phyloP scores from a whole-genome alignment of 2,329 filamentous ascomycete species.

The Myriangium duriaei region DNA sequence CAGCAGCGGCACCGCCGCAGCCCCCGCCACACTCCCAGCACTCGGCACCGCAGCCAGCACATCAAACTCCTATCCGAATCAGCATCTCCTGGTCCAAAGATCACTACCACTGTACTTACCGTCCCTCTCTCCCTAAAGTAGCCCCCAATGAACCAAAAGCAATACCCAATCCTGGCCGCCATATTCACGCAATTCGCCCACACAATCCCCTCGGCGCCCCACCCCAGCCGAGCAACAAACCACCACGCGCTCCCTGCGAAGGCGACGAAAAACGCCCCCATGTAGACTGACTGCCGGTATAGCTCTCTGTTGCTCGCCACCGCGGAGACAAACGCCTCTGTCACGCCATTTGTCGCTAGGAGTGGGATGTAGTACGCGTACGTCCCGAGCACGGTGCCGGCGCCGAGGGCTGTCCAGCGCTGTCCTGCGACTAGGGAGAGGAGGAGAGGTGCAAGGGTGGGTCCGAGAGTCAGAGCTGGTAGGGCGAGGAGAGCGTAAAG shows the following conservation, averaged over 20 bases:
- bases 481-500: constrained; percentile 65
- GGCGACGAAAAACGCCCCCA: constrained; percentile 65
- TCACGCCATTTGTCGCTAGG: constrained; percentile 79
- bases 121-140: constrained; percentile 45
- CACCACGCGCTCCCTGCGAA: constrained; percentile 67
- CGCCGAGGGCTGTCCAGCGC: constrained; percentile 62
- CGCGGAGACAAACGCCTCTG: constrained; percentile 84
- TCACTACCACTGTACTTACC: constrained; percentile 12
- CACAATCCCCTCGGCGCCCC: constrained; percentile 72
- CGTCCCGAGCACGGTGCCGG: constrained; percentile 57
- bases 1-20: constrained; percentile 25
- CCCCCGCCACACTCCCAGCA: constrained; percentile 23
- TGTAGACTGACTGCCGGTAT: constrained; percentile 66
- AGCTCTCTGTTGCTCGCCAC: constrained; percentile 67
- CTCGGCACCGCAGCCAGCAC: constrained; percentile 20
- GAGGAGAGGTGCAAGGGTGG: constrained; percentile 59
- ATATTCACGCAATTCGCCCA: constrained; percentile 85
- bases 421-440: constrained; percentile 64
- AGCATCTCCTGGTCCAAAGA: background rate
- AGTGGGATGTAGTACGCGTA: constrained; percentile 94
- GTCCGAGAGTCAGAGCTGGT: constrained; percentile 57
- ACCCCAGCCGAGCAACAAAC: constrained; percentile 53
- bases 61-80: constrained; percentile 13
- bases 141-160: constrained; percentile 53
- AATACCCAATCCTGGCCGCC: constrained; percentile 73